phyloP scores from a whole-genome alignment of 2,329 filamentous ascomycete genomes.

The Leptographium wingfieldii region DNA sequence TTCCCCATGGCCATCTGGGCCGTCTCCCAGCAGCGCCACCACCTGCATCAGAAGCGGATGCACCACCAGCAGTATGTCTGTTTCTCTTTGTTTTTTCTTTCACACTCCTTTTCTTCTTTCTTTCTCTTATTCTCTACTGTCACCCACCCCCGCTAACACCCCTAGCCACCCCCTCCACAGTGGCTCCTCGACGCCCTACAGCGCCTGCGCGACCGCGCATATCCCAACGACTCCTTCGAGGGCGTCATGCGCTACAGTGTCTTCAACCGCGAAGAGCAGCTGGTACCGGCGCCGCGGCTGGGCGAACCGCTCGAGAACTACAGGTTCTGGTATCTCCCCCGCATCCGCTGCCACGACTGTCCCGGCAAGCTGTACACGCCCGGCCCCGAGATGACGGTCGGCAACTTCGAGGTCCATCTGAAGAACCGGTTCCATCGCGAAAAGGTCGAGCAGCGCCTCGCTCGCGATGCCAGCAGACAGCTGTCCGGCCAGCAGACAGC shows the following conservation, averaged over 20 bases:
- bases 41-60: constrained; percentile 40
- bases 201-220: constrained; percentile 51
- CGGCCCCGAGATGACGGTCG: constrained; percentile 69
- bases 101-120: too few relatives aligned
- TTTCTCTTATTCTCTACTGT: background rate
- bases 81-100: background rate
- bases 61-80: constrained; percentile 46
- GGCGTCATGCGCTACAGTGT: constrained; percentile 82
- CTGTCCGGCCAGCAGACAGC: background rate
- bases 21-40: constrained; percentile 57
- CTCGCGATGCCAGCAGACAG: constrained; percentile 12
- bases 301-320: constrained; percentile 45
- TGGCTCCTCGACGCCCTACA: constrained; percentile 73
- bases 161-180: constrained; percentile 70
- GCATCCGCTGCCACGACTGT: constrained; percentile 86
- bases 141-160: constrained; percentile 45
- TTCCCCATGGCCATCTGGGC: constrained; percentile 43
- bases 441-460: constrained; percentile 45
- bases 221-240: constrained; percentile 77
- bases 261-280: constrained; percentile 59
- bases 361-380: constrained; percentile 90
- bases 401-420: constrained; percentile 87
- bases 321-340: constrained; percentile 70
- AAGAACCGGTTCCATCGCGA: constrained; percentile 72
- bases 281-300: constrained; percentile 36